A percentile compares a stretch with the other conserved stretches of the same genome.
Evolutionary conservation across 2,329 filamentous ascomycete species (phyloP).

Genomic region (Fusarium falciforme): DNA sequence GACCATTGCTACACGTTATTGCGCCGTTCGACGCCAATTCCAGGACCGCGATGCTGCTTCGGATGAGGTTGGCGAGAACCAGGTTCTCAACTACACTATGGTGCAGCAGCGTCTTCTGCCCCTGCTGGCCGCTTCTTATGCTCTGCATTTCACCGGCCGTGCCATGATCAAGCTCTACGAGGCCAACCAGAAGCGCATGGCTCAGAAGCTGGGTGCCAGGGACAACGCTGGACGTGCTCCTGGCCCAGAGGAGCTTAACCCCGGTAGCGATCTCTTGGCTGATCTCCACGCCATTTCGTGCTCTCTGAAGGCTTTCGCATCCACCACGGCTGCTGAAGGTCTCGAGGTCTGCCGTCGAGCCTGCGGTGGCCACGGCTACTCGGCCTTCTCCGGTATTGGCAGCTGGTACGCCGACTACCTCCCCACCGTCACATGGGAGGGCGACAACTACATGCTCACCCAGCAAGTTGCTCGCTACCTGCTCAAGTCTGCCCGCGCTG

Average conservation of each 20-base stretch:
- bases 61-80: slow-evolving; percentile 71
- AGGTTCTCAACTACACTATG: slow-evolving; percentile 85
- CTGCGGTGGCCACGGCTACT: slow-evolving; percentile 83
- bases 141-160: slow-evolving; percentile 82
- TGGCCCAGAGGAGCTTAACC: slow-evolving; percentile 74
- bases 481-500: slow-evolving; percentile 78
- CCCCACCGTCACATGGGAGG: slow-evolving; percentile 77
- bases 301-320: slow-evolving; percentile 79
- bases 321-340: slow-evolving; percentile 78
- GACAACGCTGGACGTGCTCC: slow-evolving; percentile 63
- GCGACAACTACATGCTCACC: slow-evolving; percentile 85
- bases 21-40: slow-evolving; percentile 80
- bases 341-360: slow-evolving; percentile 80
- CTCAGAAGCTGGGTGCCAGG: slow-evolving; percentile 53
- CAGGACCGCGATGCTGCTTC: slow-evolving; percentile 76
- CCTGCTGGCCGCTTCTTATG: slow-evolving; percentile 78
- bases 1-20: slow-evolving; percentile 81
- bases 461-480: slow-evolving; percentile 83
- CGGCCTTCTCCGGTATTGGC: slow-evolving; percentile 80
- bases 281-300: slow-evolving; percentile 83
- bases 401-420: slow-evolving; percentile 81
- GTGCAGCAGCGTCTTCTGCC: slow-evolving; percentile 80
- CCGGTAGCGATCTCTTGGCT: slow-evolving; percentile 74
- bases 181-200: slow-evolving; percentile 77
- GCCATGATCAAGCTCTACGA: slow-evolving; percentile 81